Percentiles rank a stretch among this genome's conserved stretches.
Conservation (phyloP, 257 asterid genomes). For the Henckelia pumila region DNA sequence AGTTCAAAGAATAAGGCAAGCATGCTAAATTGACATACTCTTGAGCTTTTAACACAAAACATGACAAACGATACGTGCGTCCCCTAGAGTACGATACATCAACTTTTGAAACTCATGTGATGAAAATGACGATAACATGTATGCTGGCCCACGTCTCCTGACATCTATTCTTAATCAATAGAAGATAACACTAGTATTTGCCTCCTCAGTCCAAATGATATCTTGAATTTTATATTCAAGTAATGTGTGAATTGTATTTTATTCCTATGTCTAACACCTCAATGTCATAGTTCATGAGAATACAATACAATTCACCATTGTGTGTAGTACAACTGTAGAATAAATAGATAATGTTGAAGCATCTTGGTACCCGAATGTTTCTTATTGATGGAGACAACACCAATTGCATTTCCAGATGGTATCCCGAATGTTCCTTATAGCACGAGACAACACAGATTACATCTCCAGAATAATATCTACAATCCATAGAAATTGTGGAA, state of each 20-base stretch:
- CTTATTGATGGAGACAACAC: conserved; percentile 17
- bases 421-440: conserved; percentile 26
- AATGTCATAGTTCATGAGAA: background rate
- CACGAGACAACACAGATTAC: conserved; percentile 29
- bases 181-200: conserved; percentile 23
- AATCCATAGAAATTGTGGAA: background rate
- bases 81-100: too few species aligned
- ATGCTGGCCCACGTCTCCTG: background rate
- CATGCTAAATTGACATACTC: too few species aligned
- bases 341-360: conserved; percentile 7
- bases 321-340: background rate
- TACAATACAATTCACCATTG: background rate
- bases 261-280: background rate
- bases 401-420: conserved; percentile 5
- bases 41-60: too few species aligned
- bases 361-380: conserved; percentile 25
- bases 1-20: too few species aligned
- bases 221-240: background rate
- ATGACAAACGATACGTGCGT: too few species aligned
- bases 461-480: conserved; percentile 89
- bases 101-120: background rate
- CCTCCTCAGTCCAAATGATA: conserved; percentile 16
- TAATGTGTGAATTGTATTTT: conserved; percentile 7
- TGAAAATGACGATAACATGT: background rate
- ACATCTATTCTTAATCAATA: background rate